phyloP scores from a whole-genome alignment of 1,139 yeast species.

The Taphrina pruni region DNA sequence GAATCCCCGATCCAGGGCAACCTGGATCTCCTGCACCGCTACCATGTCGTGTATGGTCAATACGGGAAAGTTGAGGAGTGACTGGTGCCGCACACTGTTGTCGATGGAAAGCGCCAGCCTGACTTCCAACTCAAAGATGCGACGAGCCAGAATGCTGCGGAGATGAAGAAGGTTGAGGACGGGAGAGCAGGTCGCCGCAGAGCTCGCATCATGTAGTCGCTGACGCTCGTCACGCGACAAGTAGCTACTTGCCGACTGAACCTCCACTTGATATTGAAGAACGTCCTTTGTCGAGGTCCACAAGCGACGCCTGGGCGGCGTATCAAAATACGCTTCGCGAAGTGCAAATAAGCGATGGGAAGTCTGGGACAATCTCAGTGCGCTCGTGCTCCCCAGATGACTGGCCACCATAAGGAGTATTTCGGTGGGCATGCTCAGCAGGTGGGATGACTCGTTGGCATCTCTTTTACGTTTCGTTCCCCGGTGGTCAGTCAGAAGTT shows the following conservation, averaged over 20 bases:
- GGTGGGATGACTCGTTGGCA: conserved; percentile 5
- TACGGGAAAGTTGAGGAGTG: conserved; percentile 2
- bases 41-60: conserved; percentile 18
- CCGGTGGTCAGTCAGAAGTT: not conserved
- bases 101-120: conserved; percentile 9
- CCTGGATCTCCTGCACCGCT: conserved; percentile 12
- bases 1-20: conserved; percentile 6
- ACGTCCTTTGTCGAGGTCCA: conserved; percentile 2
- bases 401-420: conserved; percentile 6
- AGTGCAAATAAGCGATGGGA: conserved; percentile 1
- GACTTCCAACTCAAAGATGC: conserved; percentile 1
- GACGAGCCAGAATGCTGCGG: conserved; percentile 6
- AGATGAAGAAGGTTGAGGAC: conserved; percentile 14
- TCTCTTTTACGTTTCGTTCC: conserved; percentile 8
- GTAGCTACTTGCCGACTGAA: not conserved
- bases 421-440: conserved; percentile 6
- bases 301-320: not conserved
- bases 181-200: conserved; percentile 6
- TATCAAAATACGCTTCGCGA: conserved; percentile 11
- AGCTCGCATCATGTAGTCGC: conserved; percentile 9
- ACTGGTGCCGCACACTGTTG: conserved; percentile 1
- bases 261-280: conserved; percentile 7
- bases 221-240: conserved; percentile 5
- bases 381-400: conserved; percentile 3
- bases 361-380: conserved; percentile 5